Evolutionary conservation across 1,284 basidiomycete genomes (phyloP).

Genomic region (Moesziomyces sp.): DNA sequence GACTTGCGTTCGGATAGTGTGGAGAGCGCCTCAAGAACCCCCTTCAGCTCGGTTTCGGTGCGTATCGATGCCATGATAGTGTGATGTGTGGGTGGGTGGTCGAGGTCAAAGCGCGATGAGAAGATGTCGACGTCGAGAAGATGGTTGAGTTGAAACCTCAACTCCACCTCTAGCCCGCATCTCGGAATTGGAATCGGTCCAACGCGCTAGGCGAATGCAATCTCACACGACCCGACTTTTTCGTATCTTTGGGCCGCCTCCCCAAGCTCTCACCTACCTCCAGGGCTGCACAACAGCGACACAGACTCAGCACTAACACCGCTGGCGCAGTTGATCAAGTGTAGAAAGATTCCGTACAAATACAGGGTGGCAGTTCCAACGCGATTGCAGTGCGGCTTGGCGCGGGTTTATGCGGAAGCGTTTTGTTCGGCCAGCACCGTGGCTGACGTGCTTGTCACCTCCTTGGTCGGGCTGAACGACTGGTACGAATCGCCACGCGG

Average conservation of each 20-base stretch:
- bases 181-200: background rate
- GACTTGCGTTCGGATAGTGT: background rate
- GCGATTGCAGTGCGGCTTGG: too few relatives aligned
- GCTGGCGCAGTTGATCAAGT: too few relatives aligned
- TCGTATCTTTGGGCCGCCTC: background rate
- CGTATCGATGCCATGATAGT: background rate
- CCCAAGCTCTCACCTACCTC: too few relatives aligned
- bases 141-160: background rate
- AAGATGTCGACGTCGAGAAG: background rate
- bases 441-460: constrained; percentile 1
- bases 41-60: background rate
- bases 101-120: too few relatives aligned
- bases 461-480: constrained; percentile 22
- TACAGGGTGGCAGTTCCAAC: too few relatives aligned
- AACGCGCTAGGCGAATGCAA: background rate
- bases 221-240: background rate
- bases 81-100: background rate
- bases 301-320: too few relatives aligned
- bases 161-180: background rate
- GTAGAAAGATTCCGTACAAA: too few relatives aligned
- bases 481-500: constrained; percentile 13
- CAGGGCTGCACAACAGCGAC: too few relatives aligned
- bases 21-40: background rate
- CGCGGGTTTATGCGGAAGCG: too few relatives aligned
- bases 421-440: background rate